Evolutionary conservation across 441 rosid species (phyloP), one percentile per base, ranked within the genome.

Genomic region (Pelargonium citronellum): DNA sequence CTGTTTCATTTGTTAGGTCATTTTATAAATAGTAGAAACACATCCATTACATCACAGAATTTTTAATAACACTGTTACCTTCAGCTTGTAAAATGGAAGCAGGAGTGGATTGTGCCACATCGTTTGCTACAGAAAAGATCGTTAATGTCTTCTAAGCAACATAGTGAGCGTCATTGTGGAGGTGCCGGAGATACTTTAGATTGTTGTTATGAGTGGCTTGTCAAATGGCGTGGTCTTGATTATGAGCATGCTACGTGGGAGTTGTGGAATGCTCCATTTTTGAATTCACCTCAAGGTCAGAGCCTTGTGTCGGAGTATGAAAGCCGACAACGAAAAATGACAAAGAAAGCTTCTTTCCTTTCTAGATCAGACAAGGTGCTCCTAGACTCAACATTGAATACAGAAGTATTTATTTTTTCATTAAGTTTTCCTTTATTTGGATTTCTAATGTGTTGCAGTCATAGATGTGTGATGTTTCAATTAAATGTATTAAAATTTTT

Each of bases 161-260:
- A 22, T 66, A 77, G 62, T 61, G 78, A 73, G 63, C 9, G 1
- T 71, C 64, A 12, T 20, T 20, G 46, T 3, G 77, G 22, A 22
- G 44, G 60, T 72, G 60, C 65, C 19, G 62, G 43, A 24, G 44
- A 64, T 27, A 61, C 67, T 74, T 39, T 39, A 24, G 74, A 64
- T 34, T 79, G 83, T 71, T 73, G 47, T 61, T 66, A 43, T 65
- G 87, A 84, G 71, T 87, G 92, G 90, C 89, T 87, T 74, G 89
- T 87, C 64, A 83, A 87, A 74, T 87, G 92, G 92, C 30, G 68
- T 67, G 83, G 89, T 69, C 92, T 86, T 77, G 83, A 71, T 72
- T 87, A 87, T 74, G 87, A 82, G 71, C 81, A 84, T 70, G 83
- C 84, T 73, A 80, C 90, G 1, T 87, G 92, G 89, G 92, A 87